These are phyloP conservation scores for Lentinula raphanica DNA, from an alignment of 768 basidiomycete species.

Conservation along the genomic window DNA sequence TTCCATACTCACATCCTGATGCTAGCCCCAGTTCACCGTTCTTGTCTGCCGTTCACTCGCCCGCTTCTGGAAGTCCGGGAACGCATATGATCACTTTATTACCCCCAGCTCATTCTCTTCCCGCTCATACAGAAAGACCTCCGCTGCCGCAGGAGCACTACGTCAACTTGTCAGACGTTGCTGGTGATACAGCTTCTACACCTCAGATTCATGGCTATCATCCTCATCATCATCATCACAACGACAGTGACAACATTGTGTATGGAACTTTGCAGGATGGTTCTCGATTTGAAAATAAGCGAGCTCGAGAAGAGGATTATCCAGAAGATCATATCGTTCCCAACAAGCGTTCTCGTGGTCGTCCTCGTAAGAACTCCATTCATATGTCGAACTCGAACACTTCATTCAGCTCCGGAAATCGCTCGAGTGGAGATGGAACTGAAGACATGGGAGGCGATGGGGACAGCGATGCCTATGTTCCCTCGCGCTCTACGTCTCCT, in stretches of 20 bases:
- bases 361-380: not conserved
- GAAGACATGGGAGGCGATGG: not conserved
- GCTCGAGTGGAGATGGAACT: not conserved
- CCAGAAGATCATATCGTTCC: no score
- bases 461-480: slow-evolving; percentile 2
- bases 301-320: not conserved
- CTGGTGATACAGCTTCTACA: not conserved
- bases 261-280: not conserved
- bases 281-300: not conserved
- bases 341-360: not conserved
- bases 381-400: not conserved
- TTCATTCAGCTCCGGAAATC: not conserved
- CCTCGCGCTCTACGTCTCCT: slow-evolving; percentile 1
- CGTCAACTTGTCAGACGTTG: slow-evolving; percentile 7
- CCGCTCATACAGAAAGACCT: not conserved
- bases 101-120: not conserved
- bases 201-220: not conserved
- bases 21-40: not conserved
- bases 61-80: not conserved
- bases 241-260: not conserved
- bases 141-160: not conserved
- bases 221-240: not conserved
- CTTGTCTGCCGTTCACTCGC: not conserved
- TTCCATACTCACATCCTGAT: not conserved
- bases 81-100: not conserved